Conservation (phyloP, 352 stramenopile genomes). For the Ophiocytium majus region DNA sequence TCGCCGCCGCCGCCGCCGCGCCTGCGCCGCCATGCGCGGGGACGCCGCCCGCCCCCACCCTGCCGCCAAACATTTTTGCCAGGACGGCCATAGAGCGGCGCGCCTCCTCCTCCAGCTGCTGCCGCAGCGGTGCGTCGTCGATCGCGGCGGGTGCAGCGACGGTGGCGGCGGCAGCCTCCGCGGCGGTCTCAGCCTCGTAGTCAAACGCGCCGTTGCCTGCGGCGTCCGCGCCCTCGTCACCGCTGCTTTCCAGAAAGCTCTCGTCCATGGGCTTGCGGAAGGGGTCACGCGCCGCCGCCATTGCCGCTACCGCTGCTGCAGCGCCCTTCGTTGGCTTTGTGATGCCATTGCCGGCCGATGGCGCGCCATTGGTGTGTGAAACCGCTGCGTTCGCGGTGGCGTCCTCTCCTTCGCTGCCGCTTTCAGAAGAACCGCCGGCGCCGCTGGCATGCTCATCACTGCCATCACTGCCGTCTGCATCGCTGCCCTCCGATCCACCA, state of each 20-base stretch:
- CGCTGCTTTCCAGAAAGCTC: constrained; percentile 10
- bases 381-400: too few relatives aligned
- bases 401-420: too few relatives aligned
- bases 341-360: too few relatives aligned
- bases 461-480: too few relatives aligned
- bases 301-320: neutral
- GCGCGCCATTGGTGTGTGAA: too few relatives aligned
- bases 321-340: neutral
- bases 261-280: neutral
- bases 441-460: too few relatives aligned
- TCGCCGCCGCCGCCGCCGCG: too few relatives aligned
- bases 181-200: constrained; percentile 10
- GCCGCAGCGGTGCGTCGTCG: neutral
- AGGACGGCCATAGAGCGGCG: neutral
- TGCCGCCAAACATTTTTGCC: neutral
- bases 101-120: neutral
- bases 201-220: neutral
- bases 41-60: neutral
- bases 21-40: too few relatives aligned
- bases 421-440: too few relatives aligned
- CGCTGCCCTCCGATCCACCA: too few relatives aligned
- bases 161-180: neutral
- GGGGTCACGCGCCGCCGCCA: neutral
- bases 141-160: neutral
- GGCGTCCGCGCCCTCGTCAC: constrained; percentile 6